These are phyloP conservation scores for Claviceps monticola DNA, from an alignment of 2,329 filamentous ascomycete species.

Conservation along the genomic window DNA sequence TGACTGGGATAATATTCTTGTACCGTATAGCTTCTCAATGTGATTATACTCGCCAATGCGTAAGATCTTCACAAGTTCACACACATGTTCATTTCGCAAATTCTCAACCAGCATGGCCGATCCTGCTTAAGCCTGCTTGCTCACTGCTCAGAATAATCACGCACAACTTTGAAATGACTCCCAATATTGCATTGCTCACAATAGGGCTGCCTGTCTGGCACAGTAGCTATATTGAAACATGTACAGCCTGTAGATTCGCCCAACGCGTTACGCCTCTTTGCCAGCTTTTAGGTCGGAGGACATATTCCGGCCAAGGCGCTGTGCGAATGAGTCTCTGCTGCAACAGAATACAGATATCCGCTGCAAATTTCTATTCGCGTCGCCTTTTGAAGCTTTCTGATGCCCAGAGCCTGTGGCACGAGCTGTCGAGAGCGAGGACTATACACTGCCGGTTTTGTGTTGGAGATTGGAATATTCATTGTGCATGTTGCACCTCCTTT, in stretches of 20 bases:
- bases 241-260: background rate
- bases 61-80: too few species aligned
- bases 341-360: background rate
- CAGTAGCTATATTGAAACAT: background rate
- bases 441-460: background rate
- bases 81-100: too few species aligned
- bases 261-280: background rate
- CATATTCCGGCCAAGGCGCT: background rate
- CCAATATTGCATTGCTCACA: too few species aligned
- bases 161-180: too few species aligned
- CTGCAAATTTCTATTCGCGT: background rate
- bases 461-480: too few species aligned
- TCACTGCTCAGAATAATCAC: too few species aligned
- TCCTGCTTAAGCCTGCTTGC: too few species aligned
- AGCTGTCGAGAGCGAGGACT: background rate
- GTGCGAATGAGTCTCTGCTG: background rate
- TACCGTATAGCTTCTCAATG: too few species aligned
- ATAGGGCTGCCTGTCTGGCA: background rate
- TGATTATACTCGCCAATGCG: too few species aligned
- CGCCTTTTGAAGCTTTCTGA: background rate
- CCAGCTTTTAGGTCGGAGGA: background rate
- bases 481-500: background rate
- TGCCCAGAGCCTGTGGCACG: background rate
- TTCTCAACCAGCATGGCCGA: too few species aligned
- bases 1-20: too few species aligned